A percentile compares a stretch with the other conserved stretches of the same genome.
phyloP scores from a whole-genome alignment of 2,329 filamentous ascomycete species.

The Diaporthe humulicola region DNA sequence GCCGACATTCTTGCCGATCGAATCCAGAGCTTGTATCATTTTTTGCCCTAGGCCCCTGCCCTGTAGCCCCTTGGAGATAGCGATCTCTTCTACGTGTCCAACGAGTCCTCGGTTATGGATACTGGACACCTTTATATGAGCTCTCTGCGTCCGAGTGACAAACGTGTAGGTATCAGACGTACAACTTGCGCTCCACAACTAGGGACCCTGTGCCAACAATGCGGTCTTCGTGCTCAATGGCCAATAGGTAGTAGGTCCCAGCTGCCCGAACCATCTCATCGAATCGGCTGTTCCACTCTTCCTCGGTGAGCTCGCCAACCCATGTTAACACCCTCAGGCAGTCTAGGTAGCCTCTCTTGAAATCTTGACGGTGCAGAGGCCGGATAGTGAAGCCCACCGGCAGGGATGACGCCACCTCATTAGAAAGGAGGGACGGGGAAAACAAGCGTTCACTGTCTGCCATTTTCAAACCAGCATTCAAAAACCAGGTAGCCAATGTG shows the following conservation, averaged over 20 bases:
- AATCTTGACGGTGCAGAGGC: slow-evolving; percentile 77
- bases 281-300: slow-evolving; percentile 76
- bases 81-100: slow-evolving; percentile 89
- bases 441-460: slow-evolving; percentile 63
- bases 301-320: slow-evolving; percentile 78
- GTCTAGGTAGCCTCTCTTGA: slow-evolving; percentile 78
- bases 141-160: background rate
- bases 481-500: background rate
- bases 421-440: slow-evolving; percentile 74
- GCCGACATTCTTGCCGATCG: slow-evolving; percentile 78
- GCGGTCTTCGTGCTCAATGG: slow-evolving; percentile 72
- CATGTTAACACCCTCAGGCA: slow-evolving; percentile 82
- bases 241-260: slow-evolving; percentile 77
- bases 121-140: slow-evolving; percentile 49
- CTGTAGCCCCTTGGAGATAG: slow-evolving; percentile 82
- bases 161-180: slow-evolving; percentile 54
- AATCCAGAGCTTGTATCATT: slow-evolving; percentile 83
- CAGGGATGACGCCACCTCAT: slow-evolving; percentile 69
- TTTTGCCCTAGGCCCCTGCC: slow-evolving; percentile 83
- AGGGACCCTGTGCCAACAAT: slow-evolving; percentile 83
- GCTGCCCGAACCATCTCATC: slow-evolving; percentile 64
- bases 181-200: slow-evolving; percentile 83
- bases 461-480: background rate
- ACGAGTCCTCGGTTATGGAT: slow-evolving; percentile 77
- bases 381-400: slow-evolving; percentile 80